Evolutionary conservation across 2,329 filamentous ascomycete genomes (phyloP).

Genomic region (Colletotrichum lupini): DNA sequence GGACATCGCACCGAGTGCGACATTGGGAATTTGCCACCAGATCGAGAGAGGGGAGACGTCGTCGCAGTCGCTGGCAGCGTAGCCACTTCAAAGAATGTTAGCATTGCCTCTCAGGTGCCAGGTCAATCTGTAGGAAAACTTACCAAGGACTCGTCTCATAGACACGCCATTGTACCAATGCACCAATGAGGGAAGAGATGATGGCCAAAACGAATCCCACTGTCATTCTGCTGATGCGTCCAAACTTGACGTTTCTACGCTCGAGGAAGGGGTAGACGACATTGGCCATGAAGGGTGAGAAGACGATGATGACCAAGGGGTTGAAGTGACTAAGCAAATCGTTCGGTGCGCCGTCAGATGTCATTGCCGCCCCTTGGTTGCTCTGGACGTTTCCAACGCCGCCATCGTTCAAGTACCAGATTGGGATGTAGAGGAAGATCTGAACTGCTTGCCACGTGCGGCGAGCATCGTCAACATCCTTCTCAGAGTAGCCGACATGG

Average conservation of each 20-base stretch:
- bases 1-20: conserved; percentile 62
- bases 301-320: conserved; percentile 68
- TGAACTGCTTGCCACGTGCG: conserved; percentile 58
- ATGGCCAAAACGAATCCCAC: conserved; percentile 64
- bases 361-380: conserved; percentile 55
- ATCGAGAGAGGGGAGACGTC: conserved; percentile 58
- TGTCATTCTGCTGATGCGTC: conserved; percentile 67
- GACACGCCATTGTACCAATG: conserved; percentile 67
- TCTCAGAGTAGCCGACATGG: conserved; percentile 70
- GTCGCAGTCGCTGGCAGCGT: conserved; percentile 54
- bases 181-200: conserved; percentile 65
- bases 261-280: conserved; percentile 68
- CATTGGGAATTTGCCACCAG: conserved; percentile 61
- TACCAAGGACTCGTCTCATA: conserved; percentile 65
- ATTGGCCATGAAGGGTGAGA: conserved; percentile 63
- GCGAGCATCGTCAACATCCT: conserved; percentile 73
- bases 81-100: conserved; percentile 44
- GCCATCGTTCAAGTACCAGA: conserved; percentile 53
- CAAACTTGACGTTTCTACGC: conserved; percentile 63
- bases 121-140: neutral
- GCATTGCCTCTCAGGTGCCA: neutral
- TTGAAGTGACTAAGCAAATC: conserved; percentile 71
- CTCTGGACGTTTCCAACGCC: conserved; percentile 49
- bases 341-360: conserved; percentile 64
- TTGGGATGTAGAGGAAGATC: conserved; percentile 54